A percentile compares a stretch with the other conserved stretches of the same genome.
Evolutionary conservation across 2,329 filamentous ascomycete genomes (phyloP).

Genomic region (Microascus cirrosus): DNA sequence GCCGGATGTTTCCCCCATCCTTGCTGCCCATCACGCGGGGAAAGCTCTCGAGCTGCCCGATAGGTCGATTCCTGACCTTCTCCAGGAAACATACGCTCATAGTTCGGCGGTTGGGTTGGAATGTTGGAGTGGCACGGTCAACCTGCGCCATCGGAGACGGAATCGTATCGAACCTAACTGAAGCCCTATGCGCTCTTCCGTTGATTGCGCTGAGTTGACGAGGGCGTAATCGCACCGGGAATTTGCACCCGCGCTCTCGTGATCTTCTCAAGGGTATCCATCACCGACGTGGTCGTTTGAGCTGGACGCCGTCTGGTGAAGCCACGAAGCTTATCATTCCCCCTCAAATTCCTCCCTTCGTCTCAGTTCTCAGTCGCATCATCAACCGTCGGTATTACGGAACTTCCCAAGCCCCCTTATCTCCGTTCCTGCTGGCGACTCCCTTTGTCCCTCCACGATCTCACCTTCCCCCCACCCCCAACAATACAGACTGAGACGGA

Average conservation of each 20-base stretch:
- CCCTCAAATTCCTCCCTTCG: neutral
- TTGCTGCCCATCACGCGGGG: neutral
- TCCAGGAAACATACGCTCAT: neutral
- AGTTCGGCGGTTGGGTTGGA: neutral
- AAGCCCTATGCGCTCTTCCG: neutral
- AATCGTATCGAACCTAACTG: constrained; percentile 1
- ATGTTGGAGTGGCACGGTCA: neutral
- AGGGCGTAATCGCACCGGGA: neutral
- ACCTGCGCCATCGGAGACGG: neutral
- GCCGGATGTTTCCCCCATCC: neutral
- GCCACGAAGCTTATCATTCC: neutral
- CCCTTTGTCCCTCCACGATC: neutral
- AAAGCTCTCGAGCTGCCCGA: constrained; percentile 2
- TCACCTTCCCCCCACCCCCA: too few relatives aligned
- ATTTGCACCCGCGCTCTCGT: neutral
- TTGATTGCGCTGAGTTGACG: neutral
- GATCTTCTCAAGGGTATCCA: too few relatives aligned
- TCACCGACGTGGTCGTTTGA: neutral
- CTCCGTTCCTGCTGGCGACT: too few relatives aligned
- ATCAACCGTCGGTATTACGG: neutral
- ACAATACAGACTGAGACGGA: too few relatives aligned
- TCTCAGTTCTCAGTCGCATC: neutral
- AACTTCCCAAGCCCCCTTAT: too few relatives aligned
- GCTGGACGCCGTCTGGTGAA: neutral
- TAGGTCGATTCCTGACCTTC: neutral